Base-by-base conservation (phyloP, 768 basidiomycete genomes). In the Lyophyllum atratum region DNA sequence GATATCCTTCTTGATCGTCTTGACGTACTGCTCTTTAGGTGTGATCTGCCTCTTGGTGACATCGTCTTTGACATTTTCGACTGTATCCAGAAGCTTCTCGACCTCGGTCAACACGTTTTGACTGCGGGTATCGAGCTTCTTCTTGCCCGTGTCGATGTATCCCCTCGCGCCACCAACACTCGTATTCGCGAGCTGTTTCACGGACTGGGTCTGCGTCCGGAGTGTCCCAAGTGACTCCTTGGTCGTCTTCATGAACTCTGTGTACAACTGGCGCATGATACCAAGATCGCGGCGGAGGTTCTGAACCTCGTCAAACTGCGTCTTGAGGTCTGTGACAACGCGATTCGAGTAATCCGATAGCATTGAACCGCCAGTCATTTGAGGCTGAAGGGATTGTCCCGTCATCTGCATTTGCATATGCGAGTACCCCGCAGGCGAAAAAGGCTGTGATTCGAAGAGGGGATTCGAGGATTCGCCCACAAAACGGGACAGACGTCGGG, bases 291-390 rank as follows among this genome's bases (percentile, higher is more conserved):
- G 86, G 12, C 97, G 89, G 19, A 99, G 80, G 66, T 92, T 92
- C 69, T 95, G 94, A 14, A 98, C 89, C 66, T 97, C 95, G 71
- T 96, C 93, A 67, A 95, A 94, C 68, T 98, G 95, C 3, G 87
- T 90, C 71, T 92, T 90, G 58, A 98, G 81, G 66, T 96, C 93
- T 8, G 76, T 75, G 12, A 93, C 88, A 43, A 95, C 84, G 1
- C 90, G 86, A 39, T 68, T 78, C 12, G 90, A 85, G 66, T 90
- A 86, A 48, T 92, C 87, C 11, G 88, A 89, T 67, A 84, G 70
- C 52, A 85, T 74, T 1, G 91, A 91, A n/a, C 80, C 84, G 3
- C 90, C 90, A 0, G 90, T 92, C 76, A 80, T 80, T 67, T 90
- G 90, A 0, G 87, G 85, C 60, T 84, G 82, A 33, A 91, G 75